Base-by-base conservation (phyloP, 1,284 basidiomycete species). In the Malassezia brasiliensis region DNA sequence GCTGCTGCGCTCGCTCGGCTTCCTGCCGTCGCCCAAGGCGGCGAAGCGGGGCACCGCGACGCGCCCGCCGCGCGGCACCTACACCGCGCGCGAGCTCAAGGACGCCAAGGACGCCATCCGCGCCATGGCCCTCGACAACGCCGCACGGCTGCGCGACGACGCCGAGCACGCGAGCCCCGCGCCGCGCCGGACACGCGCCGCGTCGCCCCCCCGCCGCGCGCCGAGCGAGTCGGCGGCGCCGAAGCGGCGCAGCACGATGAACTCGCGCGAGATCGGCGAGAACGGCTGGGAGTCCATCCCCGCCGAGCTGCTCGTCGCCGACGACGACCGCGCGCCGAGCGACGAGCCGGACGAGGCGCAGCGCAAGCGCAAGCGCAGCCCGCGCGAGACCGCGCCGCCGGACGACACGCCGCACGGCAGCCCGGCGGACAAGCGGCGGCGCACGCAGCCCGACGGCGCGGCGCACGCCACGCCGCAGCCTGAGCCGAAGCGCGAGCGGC, bases 231-330 rank as follows among this genome's bases (percentile, higher is more conserved):
- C 31, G 45, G 22, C 20, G 14, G 22, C 28, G 20, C 44, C 54
- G 11, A 56, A 56, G 41, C 80, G 90, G 46, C 54, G 54, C 31
- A 59, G 47, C 44, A 96, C 90, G 53, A 93, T 96, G 89, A 96
- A 96, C 75, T 90, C 87, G 67, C 81, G 91, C 55, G 91, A 94
- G 71, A 87, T 90, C 7, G 88, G 86, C 3, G 94, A 93, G 73
- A 90, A 94, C 70, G 90, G 94, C 70, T 74, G 72, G 72, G 88
- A 91, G 74, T 86, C 84, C 60, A 77, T 81, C 42, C 77, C 78
- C 12, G 64, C 70, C 1, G 66, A 64, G 30, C 63, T 68, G 28
- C 65, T 71, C n/a, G 65, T 65, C 28, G 73, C 84, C 52, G 83
- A 84, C 71, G 32, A 11, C 20, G n/a, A 40, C 34, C 11, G 4